Base-by-base conservation (phyloP, 2,329 filamentous ascomycete species). In the Pseudogymnoascus sp. region DNA sequence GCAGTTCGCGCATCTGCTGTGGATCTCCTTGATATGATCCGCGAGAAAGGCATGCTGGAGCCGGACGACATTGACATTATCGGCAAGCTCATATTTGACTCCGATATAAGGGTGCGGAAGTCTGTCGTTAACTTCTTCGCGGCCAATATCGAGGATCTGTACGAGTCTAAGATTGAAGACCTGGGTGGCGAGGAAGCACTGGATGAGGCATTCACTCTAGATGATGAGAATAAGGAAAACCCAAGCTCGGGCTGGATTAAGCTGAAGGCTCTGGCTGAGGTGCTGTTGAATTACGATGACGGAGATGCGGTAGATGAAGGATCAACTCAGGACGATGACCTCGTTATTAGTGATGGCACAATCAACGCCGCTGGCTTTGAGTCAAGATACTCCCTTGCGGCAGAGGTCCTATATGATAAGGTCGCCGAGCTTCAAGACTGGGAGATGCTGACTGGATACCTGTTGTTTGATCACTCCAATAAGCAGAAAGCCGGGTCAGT, bases 41-140 rank as follows among this genome's bases (percentile, higher is more conserved):
- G 93, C 63, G 87, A 91, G 67, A 89, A 88, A 5, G 93, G 92
- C 23, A 85, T 97, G 75, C 82, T 99, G 1, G 93, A 97, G 69
- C 93, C 93, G 0, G 86, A 90, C 69, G 95, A 99, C 74, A 89
- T 99, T 64, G 95, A 97, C 73, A 83, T 87, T 3, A 85, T 97
- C 57, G 93, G 93, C 44, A 88, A 88, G 71, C 82, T 97, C 36
- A 87, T 97, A 10, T 97, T 96, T 71, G 95, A 99, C 70, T 83
- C 87, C 0, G 93, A 97, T 71, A 78, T 87, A 6, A 86, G 88
- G 67, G 88, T 97, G 33, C 89, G 95, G 63, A 96, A 92, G 76
- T 89, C 93, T 1, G 90, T 96, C 1, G 90, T 93, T 21, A 84
- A 83, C 11, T 99, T 99, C 80, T 97, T 99, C 71, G 87, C 90